phyloP scores from a whole-genome alignment of 2,329 filamentous ascomycete species.

The Neonectria hederae region DNA sequence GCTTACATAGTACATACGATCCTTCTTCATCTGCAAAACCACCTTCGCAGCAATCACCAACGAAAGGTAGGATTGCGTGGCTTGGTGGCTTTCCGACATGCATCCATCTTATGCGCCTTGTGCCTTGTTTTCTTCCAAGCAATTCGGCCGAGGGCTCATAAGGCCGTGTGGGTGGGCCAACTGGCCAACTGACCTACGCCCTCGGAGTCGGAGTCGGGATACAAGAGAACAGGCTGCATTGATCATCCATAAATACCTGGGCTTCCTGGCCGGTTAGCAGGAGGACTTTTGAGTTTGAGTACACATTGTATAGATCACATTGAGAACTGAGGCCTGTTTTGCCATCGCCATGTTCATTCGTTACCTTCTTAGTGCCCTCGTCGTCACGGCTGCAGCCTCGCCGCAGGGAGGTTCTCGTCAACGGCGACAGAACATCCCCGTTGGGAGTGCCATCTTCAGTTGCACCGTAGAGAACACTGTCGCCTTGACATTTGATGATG shows the following conservation, averaged over 20 bases:
- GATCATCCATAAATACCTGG: conserved; percentile 8
- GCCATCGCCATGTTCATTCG: neutral
- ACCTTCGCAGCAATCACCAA: neutral
- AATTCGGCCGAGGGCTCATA: neutral
- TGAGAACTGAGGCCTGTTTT: neutral
- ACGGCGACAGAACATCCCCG: conserved; percentile 10
- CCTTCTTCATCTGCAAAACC: neutral
- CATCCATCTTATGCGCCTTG: neutral
- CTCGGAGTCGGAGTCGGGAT: neutral
- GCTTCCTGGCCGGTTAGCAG: neutral
- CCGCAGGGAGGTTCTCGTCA: neutral
- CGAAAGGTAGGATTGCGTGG: conserved; percentile 7
- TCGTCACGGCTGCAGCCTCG: neutral
- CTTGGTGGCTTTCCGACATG: conserved; percentile 2
- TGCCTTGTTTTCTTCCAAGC: neutral
- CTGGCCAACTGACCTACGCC: neutral
- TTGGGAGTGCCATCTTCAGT: conserved; percentile 31
- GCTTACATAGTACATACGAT: neutral
- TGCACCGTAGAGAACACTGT: conserved; percentile 41
- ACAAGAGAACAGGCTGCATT: neutral
- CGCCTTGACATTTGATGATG: conserved; percentile 54
- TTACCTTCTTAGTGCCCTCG: neutral
- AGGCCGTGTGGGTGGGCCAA: conserved; percentile 3
- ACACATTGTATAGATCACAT: conserved; percentile 2
- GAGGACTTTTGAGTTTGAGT: neutral